These are phyloP conservation scores for Takashimella koratensis DNA, from an alignment of 1,284 basidiomycete genomes.

Conservation along the genomic window DNA sequence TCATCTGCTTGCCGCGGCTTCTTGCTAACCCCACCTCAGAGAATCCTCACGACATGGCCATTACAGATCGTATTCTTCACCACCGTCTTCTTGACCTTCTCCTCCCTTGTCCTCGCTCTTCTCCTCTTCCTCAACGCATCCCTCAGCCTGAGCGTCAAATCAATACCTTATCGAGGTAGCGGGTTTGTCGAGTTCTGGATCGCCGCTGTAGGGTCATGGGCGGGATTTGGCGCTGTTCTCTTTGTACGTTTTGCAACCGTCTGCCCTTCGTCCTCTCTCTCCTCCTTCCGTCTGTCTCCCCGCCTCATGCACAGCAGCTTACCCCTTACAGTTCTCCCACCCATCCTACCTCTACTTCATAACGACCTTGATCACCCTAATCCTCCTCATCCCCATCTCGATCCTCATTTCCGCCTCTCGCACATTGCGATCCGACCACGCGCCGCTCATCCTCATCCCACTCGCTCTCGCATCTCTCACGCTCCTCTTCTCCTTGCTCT, in stretches of 20 bases:
- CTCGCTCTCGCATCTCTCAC: constrained; percentile 29
- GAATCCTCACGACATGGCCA: constrained; percentile 36
- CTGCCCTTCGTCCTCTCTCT: neutral
- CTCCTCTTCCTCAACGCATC: constrained; percentile 36
- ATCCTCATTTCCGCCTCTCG: constrained; percentile 33
- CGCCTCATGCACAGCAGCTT: no score
- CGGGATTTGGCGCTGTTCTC: constrained; percentile 35
- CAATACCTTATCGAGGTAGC: constrained; percentile 32
- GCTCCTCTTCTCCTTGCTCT: constrained; percentile 29
- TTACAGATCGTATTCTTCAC: constrained; percentile 33
- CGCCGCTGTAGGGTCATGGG: constrained; percentile 38
- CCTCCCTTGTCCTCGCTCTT: constrained; percentile 25
- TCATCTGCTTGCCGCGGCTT: no score
- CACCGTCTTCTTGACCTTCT: constrained; percentile 27
- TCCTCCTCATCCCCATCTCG: constrained; percentile 34
- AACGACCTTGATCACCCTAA: constrained; percentile 33
- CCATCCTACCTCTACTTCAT: constrained; percentile 42
- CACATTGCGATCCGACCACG: constrained; percentile 22
- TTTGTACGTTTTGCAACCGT: constrained; percentile 23
- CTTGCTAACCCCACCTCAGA: no score
- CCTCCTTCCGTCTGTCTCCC: neutral
- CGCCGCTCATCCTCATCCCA: constrained; percentile 36
- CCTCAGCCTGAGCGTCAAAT: constrained; percentile 23
- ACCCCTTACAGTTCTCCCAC: constrained; percentile 44
- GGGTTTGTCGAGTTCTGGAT: constrained; percentile 43